Percentiles rank a stretch among this genome's conserved stretches.
These are phyloP conservation scores for Hordeum marinum DNA, from an alignment of 176 grass and related monocot genomes.

Conservation along the genomic window DNA sequence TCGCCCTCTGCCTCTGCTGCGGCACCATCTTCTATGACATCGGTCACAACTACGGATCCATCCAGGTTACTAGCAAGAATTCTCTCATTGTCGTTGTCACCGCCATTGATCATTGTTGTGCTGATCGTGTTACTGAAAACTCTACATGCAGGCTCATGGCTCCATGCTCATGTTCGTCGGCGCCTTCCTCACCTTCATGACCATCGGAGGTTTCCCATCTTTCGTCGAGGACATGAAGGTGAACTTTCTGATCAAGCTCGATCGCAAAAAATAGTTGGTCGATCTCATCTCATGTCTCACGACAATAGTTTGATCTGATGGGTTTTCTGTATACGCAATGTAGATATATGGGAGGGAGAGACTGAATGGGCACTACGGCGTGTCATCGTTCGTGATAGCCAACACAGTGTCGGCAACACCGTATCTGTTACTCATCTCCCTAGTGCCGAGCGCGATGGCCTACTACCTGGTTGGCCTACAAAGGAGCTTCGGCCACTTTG, in stretches of 20 bases:
- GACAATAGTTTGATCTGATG: neutral
- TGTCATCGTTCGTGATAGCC: constrained; percentile 61
- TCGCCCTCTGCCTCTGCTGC: constrained; percentile 67
- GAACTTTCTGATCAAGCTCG: neutral
- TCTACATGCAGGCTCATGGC: constrained; percentile 71
- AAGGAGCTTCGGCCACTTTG: constrained; percentile 60
- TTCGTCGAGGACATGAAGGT: constrained; percentile 99
- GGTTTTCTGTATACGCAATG: neutral
- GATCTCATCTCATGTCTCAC: neutral
- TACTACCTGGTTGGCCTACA: constrained; percentile 77
- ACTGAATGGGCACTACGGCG: constrained; percentile 94
- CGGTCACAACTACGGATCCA: constrained; percentile 66
- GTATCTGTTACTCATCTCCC: constrained; percentile 76
- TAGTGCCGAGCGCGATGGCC: constrained; percentile 61
- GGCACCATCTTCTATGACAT: constrained; percentile 70
- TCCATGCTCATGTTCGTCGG: constrained; percentile 84
- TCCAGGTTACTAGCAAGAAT: constrained; percentile 30
- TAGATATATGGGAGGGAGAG: constrained; percentile 78
- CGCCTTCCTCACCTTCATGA: constrained; percentile 94
- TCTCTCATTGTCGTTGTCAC: too few species aligned
- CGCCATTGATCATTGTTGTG: neutral
- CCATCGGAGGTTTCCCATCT: constrained; percentile 91
- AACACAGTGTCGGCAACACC: constrained; percentile 76
- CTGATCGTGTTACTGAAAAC: neutral
- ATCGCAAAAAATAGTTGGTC: neutral